phyloP scores from a whole-genome alignment of 441 rosid species.

The Brassica hybrid region DNA sequence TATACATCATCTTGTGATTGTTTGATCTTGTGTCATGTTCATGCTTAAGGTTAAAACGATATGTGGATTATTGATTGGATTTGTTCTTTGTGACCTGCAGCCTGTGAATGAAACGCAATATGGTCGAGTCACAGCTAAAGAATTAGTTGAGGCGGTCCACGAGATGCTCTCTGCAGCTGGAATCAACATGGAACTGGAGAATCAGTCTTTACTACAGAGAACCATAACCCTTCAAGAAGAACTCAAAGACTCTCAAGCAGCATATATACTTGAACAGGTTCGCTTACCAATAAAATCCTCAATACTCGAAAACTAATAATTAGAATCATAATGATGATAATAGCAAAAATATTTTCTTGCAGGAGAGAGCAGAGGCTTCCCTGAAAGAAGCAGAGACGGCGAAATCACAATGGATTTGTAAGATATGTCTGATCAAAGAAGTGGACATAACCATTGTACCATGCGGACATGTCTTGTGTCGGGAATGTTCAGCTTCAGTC shows the following conservation, averaged over 20 bases:
- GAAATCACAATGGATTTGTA: constrained; percentile 87
- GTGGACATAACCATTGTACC: constrained; percentile 84
- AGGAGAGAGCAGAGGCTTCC: constrained; percentile 83
- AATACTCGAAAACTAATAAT: neutral
- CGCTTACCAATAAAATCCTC: constrained; percentile 18
- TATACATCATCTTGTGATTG: too few species aligned
- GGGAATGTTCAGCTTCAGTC: constrained; percentile 82
- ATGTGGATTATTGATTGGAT: constrained; percentile 12
- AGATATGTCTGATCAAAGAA: constrained; percentile 86
- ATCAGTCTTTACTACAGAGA: constrained; percentile 77
- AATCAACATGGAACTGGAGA: constrained; percentile 80
- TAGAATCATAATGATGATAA: neutral
- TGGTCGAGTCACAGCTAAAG: constrained; percentile 85
- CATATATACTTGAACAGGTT: constrained; percentile 90
- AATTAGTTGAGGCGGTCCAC: constrained; percentile 87
- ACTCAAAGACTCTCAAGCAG: constrained; percentile 80
- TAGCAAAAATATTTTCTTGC: constrained; percentile 27
- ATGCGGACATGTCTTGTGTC: constrained; percentile 94
- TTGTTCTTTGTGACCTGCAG: constrained; percentile 49
- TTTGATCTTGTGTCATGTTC: too few species aligned
- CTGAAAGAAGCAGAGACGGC: constrained; percentile 87
- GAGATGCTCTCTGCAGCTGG: constrained; percentile 99
- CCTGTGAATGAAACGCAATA: constrained; percentile 61
- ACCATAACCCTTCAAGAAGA: constrained; percentile 81
- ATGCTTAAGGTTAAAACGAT: too few species aligned